Base-by-base conservation (phyloP, 257 asterid species). In the Solanum rostratum region DNA sequence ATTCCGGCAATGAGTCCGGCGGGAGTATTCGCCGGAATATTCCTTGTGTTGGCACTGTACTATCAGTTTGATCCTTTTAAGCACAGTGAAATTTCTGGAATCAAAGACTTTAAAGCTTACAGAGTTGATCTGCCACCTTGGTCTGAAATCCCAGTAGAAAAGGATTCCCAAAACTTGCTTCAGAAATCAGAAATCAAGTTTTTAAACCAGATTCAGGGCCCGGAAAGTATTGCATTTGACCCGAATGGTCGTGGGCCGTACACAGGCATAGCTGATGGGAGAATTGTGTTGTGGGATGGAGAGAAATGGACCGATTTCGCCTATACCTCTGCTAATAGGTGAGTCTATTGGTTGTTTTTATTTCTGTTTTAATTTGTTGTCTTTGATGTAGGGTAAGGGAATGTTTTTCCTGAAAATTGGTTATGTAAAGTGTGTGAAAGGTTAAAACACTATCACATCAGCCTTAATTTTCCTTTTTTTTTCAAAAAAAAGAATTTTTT, bases 221-320 rank as follows among this genome's bases (percentile, higher is more conserved):
- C 98, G 66, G 98, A 95, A 85, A 96, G 99, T 92, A 84, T 96
- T 52, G 95, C 98, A 0, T 96, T 96, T 79, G 98, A 94, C 86
- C 94, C 95, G 7, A 88, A 84, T 85, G 98, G 97, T 54, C 95
- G 95, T 15, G 99, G 99, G 59, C 99, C 98, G 4, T 95, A 96
- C 83, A 93, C 98, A 12, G 98, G 99, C 3, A 90, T 94, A 4
- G 98, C 99, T 84, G 98, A 96, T 69, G 99, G 99, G 37, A 88
- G 99, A 85, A 79, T 96, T 82, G 14, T 96, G 68, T 91, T 93
- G 87, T 96, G 99, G 99, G 91, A 96, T 82, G 98, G 99, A 3
- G 68, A 88, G 29, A 93, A 90, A 37, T 93, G 95, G 97, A 88
- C 59, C 59, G 97, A 95, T 88, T 95, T 96, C 78, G 98, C 98